Evolutionary conservation across 116 monocot genomes (phyloP).

Genomic region (Phalaenopsis hybrid): DNA sequence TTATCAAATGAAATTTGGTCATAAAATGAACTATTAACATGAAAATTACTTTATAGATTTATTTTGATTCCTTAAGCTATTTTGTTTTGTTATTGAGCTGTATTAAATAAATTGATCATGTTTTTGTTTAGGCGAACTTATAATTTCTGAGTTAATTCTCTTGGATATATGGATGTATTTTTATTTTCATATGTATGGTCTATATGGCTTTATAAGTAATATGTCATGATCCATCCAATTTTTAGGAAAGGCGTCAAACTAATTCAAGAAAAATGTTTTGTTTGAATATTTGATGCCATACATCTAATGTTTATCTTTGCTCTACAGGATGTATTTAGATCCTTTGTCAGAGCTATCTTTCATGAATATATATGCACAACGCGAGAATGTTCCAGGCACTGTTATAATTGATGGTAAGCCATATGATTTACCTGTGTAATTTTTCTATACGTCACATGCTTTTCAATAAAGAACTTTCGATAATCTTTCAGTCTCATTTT

Average conservation of each 20-base stretch:
- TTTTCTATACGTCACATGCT: not conserved
- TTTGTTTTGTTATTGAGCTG: not conserved
- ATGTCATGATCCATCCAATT: not conserved
- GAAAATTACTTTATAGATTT: not conserved
- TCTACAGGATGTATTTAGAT: slow-evolving; percentile 51
- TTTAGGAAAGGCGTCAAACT: not conserved
- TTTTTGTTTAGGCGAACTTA: not conserved
- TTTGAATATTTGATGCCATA: not conserved
- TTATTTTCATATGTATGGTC: too few species aligned
- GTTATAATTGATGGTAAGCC: slow-evolving; percentile 82
- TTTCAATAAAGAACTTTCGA: not conserved
- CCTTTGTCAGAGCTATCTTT: slow-evolving; percentile 50
- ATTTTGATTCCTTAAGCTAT: not conserved
- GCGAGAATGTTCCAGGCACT: slow-evolving; percentile 60
- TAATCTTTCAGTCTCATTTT: not conserved
- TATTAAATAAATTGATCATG: not conserved
- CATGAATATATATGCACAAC: slow-evolving; percentile 60
- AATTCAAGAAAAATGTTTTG: not conserved
- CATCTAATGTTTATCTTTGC: not conserved
- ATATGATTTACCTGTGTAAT: not conserved
- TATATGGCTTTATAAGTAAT: not conserved
- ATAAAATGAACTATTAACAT: not conserved
- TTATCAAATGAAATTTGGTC: not conserved
- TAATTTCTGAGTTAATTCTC: not conserved
- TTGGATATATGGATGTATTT: not conserved